These are phyloP conservation scores for Graphium sp. DNA, from an alignment of 2,329 filamentous ascomycete species.

Conservation along the genomic window DNA sequence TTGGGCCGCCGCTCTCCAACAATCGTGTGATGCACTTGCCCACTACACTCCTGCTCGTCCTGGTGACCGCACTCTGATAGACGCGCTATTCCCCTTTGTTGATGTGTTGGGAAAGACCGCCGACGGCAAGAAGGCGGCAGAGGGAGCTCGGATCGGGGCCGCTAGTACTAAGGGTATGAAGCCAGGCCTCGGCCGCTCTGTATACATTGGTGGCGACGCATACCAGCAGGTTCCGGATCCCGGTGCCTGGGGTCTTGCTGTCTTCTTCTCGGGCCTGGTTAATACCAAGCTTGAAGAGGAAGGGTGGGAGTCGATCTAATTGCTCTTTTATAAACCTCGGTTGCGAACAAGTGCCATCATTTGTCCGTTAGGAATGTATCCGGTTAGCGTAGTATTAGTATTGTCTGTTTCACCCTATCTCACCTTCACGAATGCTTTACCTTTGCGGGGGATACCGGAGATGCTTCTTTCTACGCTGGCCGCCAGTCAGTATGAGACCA, in stretches of 20 bases:
- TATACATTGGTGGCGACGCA: conserved; percentile 25
- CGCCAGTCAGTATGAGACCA: too few species aligned
- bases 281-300: conserved; percentile 17
- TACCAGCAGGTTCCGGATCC: conserved; percentile 35
- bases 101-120: conserved; percentile 48
- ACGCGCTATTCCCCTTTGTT: conserved; percentile 80
- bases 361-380: too few species aligned
- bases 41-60: conserved; percentile 81
- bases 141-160: conserved; percentile 58
- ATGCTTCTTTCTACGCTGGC: too few species aligned
- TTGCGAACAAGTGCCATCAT: too few species aligned
- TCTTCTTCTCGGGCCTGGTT: conserved; percentile 68
- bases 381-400: too few species aligned
- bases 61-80: conserved; percentile 80
- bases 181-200: conserved; percentile 55
- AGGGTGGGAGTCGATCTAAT: conserved; percentile 16
- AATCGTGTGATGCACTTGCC: conserved; percentile 52
- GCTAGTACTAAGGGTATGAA: conserved; percentile 84
- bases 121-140: conserved; percentile 55
- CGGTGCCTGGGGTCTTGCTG: conserved; percentile 59
- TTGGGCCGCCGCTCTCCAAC: conserved; percentile 50
- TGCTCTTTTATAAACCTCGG: too few species aligned
- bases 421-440: too few species aligned
- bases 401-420: too few species aligned
- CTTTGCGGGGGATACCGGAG: too few species aligned